Percentiles rank a stretch among this genome's conserved stretches.
Conservation (phyloP, 257 asterid species). For the Solanum pimpinellifolium region DNA sequence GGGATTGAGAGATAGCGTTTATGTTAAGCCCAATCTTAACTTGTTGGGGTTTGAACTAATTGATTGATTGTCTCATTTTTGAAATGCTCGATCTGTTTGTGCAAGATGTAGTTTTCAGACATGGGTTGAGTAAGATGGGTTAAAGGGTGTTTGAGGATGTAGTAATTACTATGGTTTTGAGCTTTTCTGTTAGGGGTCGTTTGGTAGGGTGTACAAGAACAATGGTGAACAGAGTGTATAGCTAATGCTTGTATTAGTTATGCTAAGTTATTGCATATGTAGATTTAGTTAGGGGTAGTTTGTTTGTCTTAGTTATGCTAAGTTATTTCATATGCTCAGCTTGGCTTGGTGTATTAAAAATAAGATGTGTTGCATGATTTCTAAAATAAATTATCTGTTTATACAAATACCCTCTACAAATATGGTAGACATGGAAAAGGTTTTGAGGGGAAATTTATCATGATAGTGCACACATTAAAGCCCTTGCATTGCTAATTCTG, state of each 20-base stretch:
- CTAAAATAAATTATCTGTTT: neutral
- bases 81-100: neutral
- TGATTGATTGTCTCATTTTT: neutral
- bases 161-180: neutral
- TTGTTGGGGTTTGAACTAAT: neutral
- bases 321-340: neutral
- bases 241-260: neutral
- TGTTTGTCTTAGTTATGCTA: neutral
- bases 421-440: neutral
- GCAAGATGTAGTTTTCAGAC: neutral
- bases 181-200: neutral
- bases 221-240: neutral
- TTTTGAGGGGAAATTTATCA: neutral
- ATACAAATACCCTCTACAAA: neutral
- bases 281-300: neutral
- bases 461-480: neutral
- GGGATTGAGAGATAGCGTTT: neutral
- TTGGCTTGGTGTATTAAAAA: neutral
- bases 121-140: neutral
- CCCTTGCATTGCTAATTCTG: neutral
- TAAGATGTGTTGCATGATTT: neutral
- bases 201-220: neutral
- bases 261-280: neutral
- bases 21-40: neutral
- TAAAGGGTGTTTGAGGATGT: neutral